Percentiles rank a stretch among this genome's conserved stretches.
Evolutionary conservation across 805 yeast species (phyloP).

Genomic region (Candida nemodendra): DNA sequence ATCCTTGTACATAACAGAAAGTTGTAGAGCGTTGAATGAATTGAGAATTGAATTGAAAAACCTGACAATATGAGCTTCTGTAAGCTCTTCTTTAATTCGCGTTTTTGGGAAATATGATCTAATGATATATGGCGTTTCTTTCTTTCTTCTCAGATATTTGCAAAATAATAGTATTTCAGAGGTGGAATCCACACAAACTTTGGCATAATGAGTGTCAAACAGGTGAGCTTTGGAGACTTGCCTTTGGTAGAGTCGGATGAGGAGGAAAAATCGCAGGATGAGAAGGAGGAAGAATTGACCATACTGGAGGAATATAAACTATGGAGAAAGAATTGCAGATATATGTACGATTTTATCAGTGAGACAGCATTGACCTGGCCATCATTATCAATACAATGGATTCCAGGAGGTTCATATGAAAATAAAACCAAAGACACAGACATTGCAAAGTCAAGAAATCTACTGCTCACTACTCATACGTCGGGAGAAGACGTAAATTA

Average conservation of each 20-base stretch:
- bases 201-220: constrained; percentile 16
- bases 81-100: too few relatives aligned
- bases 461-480: constrained; percentile 72
- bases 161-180: neutral
- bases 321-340: constrained; percentile 80
- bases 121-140: too few relatives aligned
- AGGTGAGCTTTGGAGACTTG: constrained; percentile 26
- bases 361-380: constrained; percentile 85
- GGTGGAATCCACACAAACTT: too few relatives aligned
- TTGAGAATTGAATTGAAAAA: too few relatives aligned
- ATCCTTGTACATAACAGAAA: too few relatives aligned
- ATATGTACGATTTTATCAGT: constrained; percentile 79
- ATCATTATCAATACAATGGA: constrained; percentile 75
- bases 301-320: constrained; percentile 68
- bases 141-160: too few relatives aligned
- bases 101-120: too few relatives aligned
- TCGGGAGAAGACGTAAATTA: constrained; percentile 66
- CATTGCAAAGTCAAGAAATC: constrained; percentile 39
- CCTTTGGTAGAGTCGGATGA: constrained; percentile 20
- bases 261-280: constrained; percentile 15
- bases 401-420: constrained; percentile 43
- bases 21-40: too few relatives aligned
- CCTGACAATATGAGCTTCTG: too few relatives aligned
- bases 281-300: constrained; percentile 39
- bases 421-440: constrained; percentile 28